phyloP scores from a whole-genome alignment of 2,329 filamentous ascomycete species.

The Chlorencoelia australis region DNA sequence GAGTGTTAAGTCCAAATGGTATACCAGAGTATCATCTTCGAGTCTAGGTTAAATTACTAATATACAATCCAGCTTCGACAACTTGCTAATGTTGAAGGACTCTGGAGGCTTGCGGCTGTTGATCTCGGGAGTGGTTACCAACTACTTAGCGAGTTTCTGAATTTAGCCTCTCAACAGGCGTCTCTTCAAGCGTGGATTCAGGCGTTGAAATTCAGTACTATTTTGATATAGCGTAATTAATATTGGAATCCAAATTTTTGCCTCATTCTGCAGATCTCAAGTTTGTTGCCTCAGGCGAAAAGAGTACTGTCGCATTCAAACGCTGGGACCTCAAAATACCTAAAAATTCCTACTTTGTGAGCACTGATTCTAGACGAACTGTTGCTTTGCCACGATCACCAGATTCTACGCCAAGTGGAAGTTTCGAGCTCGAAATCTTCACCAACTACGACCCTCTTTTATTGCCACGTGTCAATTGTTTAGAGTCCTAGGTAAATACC shows the following conservation, averaged over 20 bases:
- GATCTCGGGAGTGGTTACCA: neutral
- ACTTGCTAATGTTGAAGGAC: neutral
- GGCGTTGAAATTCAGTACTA: no score
- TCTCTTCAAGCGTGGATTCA: neutral
- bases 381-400: neutral
- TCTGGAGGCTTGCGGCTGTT: neutral
- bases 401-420: no score
- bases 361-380: no score
- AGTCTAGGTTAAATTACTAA: neutral
- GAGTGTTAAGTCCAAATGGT: neutral
- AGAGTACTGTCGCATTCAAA: no score
- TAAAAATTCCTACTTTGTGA: no score
- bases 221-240: no score
- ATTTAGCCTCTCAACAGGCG: neutral
- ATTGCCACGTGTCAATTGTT: no score
- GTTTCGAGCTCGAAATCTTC: neutral
- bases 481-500: neutral
- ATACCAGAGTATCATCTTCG: neutral
- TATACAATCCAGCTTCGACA: neutral
- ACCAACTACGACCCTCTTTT: no score
- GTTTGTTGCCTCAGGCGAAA: no score
- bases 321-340: no score
- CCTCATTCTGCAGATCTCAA: no score
- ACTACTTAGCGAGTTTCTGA: neutral
- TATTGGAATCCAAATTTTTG: no score